These are phyloP conservation scores for Pythium insidiosum DNA, from an alignment of 352 stramenopile genomes.

Conservation along the genomic window DNA sequence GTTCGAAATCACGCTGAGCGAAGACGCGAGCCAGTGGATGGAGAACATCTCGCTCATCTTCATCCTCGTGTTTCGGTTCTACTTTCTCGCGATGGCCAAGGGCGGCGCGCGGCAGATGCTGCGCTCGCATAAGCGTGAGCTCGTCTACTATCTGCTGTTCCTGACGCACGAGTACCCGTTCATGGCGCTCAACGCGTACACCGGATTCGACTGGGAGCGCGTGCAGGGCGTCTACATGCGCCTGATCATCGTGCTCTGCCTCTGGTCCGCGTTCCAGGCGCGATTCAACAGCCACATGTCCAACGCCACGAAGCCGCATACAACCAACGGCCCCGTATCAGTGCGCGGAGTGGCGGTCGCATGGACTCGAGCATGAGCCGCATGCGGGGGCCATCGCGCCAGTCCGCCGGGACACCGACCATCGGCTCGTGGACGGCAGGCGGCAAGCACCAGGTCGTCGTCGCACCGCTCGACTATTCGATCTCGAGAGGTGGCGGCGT, in stretches of 20 bases:
- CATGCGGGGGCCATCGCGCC: too few relatives aligned
- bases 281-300: constrained; percentile 2
- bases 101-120: background rate
- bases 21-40: constrained; percentile 1
- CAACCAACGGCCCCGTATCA: too few relatives aligned
- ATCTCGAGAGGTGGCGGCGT: too few relatives aligned
- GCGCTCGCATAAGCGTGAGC: constrained; percentile 1
- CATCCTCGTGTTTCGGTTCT: constrained; percentile 14
- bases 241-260: constrained; percentile 4
- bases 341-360: too few relatives aligned
- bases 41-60: constrained; percentile 7
- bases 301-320: too few relatives aligned
- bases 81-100: constrained; percentile 9
- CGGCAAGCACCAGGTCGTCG: too few relatives aligned
- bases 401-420: too few relatives aligned
- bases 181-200: constrained; percentile 3
- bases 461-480: too few relatives aligned
- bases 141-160: constrained; percentile 11
- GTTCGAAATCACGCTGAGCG: background rate
- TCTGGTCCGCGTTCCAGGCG: constrained; percentile 4
- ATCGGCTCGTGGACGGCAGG: too few relatives aligned
- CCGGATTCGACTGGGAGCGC: constrained; percentile 3
- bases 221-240: constrained; percentile 8
- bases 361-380: too few relatives aligned
- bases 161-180: constrained; percentile 12